Evolutionary conservation across 1,139 yeast genomes (phyloP).

Genomic region (Arxiozyma telluris): DNA sequence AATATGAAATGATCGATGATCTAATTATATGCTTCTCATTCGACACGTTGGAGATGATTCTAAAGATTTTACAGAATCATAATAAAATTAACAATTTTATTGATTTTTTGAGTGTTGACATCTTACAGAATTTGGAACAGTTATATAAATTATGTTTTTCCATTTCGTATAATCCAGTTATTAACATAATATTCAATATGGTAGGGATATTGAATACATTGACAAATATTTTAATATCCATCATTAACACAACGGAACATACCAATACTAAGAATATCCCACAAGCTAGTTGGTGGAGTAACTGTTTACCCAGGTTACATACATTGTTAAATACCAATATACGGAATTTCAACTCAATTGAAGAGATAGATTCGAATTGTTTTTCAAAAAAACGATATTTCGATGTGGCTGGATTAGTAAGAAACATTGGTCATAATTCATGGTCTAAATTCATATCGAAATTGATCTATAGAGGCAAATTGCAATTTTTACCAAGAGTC

Average conservation of each 20-base stretch:
- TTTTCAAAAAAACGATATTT: slow-evolving; percentile 14
- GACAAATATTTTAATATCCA: slow-evolving; percentile 11
- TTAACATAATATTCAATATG: slow-evolving; percentile 22
- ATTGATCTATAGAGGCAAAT: slow-evolving; percentile 15
- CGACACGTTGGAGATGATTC: slow-evolving; percentile 45
- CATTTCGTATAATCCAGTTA: slow-evolving; percentile 26
- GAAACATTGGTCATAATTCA: slow-evolving; percentile 24
- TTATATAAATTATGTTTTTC: slow-evolving; percentile 23
- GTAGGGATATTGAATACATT: slow-evolving; percentile 21
- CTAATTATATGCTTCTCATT: slow-evolving; percentile 42
- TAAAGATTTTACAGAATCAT: slow-evolving; percentile 20
- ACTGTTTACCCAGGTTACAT: slow-evolving; percentile 18
- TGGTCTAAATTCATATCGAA: slow-evolving; percentile 17
- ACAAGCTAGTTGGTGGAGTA: slow-evolving; percentile 24
- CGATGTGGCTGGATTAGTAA: slow-evolving; percentile 20
- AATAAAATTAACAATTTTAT: slow-evolving; percentile 9
- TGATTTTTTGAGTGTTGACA: slow-evolving; percentile 16
- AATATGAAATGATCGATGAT: slow-evolving; percentile 39
- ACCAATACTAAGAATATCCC: slow-evolving; percentile 6
- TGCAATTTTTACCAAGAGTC: slow-evolving; percentile 22
- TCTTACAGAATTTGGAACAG: slow-evolving; percentile 17
- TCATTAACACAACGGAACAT: neutral
- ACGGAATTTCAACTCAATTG: slow-evolving; percentile 11
- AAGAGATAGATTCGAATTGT: slow-evolving; percentile 8
- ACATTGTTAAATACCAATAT: slow-evolving; percentile 16